These are phyloP conservation scores for Bothia castanella DNA, from an alignment of 1,284 basidiomycete genomes.

Conservation along the genomic window DNA sequence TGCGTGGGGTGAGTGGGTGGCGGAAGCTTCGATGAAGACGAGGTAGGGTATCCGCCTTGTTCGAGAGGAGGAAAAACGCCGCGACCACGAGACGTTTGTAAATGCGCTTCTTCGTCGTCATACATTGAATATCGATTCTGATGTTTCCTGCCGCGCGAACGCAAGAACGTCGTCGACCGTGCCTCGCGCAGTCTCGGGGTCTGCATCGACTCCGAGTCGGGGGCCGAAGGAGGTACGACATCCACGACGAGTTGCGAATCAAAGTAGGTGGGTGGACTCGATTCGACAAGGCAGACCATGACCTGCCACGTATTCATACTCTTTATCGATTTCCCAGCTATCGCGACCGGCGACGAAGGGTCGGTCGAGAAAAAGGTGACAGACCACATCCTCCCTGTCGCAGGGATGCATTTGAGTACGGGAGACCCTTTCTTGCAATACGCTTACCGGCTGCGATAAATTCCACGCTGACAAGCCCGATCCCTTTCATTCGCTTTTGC, in stretches of 20 bases:
- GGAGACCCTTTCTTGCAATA: background rate
- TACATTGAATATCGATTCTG: background rate
- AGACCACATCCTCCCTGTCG: conserved; percentile 38
- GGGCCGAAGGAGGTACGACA: background rate
- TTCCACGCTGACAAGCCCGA: conserved; percentile 50
- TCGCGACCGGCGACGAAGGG: background rate
- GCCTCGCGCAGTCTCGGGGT: background rate
- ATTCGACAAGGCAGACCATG: conserved; percentile 40
- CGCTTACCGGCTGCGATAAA: conserved; percentile 55
- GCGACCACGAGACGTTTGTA: background rate
- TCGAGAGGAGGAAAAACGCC: no score
- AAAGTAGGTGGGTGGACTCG: conserved; percentile 23
- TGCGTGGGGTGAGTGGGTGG: conserved; percentile 4
- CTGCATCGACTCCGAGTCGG: background rate
- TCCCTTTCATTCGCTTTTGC: conserved; percentile 63
- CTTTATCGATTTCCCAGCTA: conserved; percentile 11
- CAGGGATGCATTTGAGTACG: background rate
- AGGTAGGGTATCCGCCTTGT: background rate
- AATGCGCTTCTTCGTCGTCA: background rate
- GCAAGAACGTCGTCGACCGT: conserved; percentile 3
- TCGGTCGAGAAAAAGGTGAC: conserved; percentile 25
- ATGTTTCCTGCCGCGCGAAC: background rate
- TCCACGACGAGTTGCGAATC: conserved; percentile 18
- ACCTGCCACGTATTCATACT: conserved; percentile 50
- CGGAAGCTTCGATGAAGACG: background rate